Conservation (phyloP, 1,284 basidiomycete genomes). For the Puccinia hordei region DNA sequence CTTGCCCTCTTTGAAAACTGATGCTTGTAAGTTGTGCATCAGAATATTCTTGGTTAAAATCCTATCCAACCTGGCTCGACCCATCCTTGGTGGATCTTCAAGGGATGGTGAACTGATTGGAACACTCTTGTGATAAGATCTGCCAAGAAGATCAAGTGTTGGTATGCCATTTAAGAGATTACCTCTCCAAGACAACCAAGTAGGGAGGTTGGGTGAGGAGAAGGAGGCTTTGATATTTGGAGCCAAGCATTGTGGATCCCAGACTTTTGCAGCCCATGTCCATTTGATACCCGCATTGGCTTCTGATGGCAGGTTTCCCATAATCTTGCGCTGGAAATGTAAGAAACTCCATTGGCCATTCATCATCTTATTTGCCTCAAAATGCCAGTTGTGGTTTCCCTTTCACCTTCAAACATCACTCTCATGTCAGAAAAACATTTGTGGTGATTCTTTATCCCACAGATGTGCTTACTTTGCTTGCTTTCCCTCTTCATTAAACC, state of each 20-base stretch:
- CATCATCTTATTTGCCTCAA: constrained; percentile 81
- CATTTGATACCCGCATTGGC: constrained; percentile 75
- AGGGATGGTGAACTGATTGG: constrained; percentile 14
- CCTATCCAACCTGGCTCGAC: not conserved
- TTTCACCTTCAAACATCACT: constrained; percentile 66
- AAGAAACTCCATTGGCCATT: constrained; percentile 87
- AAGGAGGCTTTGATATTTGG: constrained; percentile 71
- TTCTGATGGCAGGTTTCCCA: constrained; percentile 75
- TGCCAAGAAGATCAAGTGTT: not conserved
- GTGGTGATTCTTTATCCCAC: not conserved
- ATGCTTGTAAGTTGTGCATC: not conserved
- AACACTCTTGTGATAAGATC: not conserved
- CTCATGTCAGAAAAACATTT: not conserved
- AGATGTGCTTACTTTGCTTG: constrained; percentile 73
- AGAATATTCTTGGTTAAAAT: not conserved
- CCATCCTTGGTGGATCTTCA: not conserved
- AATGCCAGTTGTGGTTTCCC: constrained; percentile 99
- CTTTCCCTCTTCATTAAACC: constrained; percentile 98
- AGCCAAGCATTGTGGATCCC: constrained; percentile 78
- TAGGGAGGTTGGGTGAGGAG: constrained; percentile 75
- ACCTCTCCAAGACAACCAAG: constrained; percentile 86
- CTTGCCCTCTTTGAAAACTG: not conserved
- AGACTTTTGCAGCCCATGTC: constrained; percentile 90
- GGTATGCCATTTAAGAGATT: constrained; percentile 59
- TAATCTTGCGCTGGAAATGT: constrained; percentile 82